A percentile compares a stretch with the other conserved stretches of the same genome.
Conservation (phyloP, 805 yeast species). For the Metschnikowia hibisci region DNA sequence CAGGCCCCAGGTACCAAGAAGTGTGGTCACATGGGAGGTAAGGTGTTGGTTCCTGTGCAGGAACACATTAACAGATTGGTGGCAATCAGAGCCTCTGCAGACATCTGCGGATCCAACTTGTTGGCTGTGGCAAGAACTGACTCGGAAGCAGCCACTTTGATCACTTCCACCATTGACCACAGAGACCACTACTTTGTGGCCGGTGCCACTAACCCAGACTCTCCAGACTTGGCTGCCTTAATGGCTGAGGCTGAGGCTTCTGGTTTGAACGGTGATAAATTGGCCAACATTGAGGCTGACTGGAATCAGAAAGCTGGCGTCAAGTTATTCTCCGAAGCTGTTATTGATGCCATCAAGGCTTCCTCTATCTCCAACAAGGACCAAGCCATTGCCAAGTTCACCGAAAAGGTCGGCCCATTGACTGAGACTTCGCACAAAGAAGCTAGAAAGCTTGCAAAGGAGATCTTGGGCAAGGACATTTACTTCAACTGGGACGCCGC, state of each 20-base stretch:
- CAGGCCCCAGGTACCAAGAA: slow-evolving; percentile 99
- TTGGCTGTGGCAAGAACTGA: slow-evolving; percentile 93
- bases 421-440: slow-evolving; percentile 72
- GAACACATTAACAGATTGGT: slow-evolving; percentile 94
- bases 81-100: slow-evolving; percentile 93
- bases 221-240: slow-evolving; percentile 68
- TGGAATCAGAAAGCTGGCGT: slow-evolving; percentile 84
- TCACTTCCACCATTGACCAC: slow-evolving; percentile 89
- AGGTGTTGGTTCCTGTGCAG: slow-evolving; percentile 94
- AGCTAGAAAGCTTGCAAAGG: slow-evolving; percentile 71
- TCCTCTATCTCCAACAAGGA: slow-evolving; percentile 59
- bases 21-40: slow-evolving; percentile 99
- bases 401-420: slow-evolving; percentile 66
- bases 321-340: slow-evolving; percentile 88
- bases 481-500: slow-evolving; percentile 94
- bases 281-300: slow-evolving; percentile 70
- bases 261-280: slow-evolving; percentile 68
- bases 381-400: slow-evolving; percentile 61
- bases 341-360: slow-evolving; percentile 70
- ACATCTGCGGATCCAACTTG: slow-evolving; percentile 83
- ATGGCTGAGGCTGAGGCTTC: slow-evolving; percentile 76
- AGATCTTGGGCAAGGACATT: slow-evolving; percentile 74
- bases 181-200: slow-evolving; percentile 91
- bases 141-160: slow-evolving; percentile 94
- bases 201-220: slow-evolving; percentile 84